phyloP scores from a whole-genome alignment of 2,329 filamentous ascomycete species.

The Botrytis sinoallii region DNA sequence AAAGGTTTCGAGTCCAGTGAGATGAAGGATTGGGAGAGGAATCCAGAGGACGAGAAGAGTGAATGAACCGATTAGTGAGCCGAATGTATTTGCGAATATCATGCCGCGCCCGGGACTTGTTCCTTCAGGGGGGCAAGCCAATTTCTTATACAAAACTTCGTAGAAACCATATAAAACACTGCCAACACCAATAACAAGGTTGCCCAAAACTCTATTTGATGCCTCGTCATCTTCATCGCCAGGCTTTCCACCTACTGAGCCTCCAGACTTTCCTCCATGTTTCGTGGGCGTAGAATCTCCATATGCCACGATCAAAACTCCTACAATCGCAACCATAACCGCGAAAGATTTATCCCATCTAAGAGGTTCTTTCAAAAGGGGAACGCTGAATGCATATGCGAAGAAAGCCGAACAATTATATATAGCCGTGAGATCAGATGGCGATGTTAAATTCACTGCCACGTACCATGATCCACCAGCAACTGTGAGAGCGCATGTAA shows the following conservation, averaged over 20 bases:
- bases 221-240: constrained; percentile 47
- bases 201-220: constrained; percentile 72
- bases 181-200: constrained; percentile 86
- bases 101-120: constrained; percentile 82
- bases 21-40: constrained; percentile 79
- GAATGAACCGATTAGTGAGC: constrained; percentile 80
- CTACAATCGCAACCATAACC: constrained; percentile 80
- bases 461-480: constrained; percentile 95
- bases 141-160: constrained; percentile 93
- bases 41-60: constrained; percentile 89
- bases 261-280: constrained; percentile 53
- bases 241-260: constrained; percentile 46
- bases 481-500: constrained; percentile 83
- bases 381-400: constrained; percentile 94
- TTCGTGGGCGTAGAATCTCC: constrained; percentile 63
- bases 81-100: constrained; percentile 93
- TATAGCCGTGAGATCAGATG: constrained; percentile 92
- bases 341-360: constrained; percentile 81
- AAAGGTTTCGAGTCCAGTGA: constrained; percentile 75
- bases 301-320: constrained; percentile 93
- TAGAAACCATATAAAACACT: constrained; percentile 95
- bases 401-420: constrained; percentile 99
- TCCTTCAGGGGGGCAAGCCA: constrained; percentile 89
- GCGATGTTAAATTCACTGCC: constrained; percentile 87
- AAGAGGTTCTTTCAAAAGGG: constrained; percentile 79